Base-by-base conservation (phyloP, 164 flowering plant species). In the Pachysandra terminalis region DNA sequence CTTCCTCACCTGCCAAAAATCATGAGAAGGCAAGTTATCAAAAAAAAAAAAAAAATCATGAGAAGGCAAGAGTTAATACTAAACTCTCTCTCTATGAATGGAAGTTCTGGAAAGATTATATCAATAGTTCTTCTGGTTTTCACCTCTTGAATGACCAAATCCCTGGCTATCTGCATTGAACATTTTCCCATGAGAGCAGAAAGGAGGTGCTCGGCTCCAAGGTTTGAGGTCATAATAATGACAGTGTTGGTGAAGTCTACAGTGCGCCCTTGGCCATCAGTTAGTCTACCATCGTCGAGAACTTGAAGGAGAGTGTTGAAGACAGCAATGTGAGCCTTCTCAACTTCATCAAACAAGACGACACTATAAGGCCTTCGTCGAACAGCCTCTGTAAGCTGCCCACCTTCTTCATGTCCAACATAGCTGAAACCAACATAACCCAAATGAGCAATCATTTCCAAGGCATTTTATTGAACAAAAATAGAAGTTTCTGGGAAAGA, bases 341-440 rank as follows among this genome's bases (percentile, higher is more conserved):
- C 97, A 7, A 94, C 92, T 74, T 90, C 95, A 75, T 91, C 98
- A 67, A 94, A 94, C 16, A 94, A 68, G 0, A 94, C 73, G 5
- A 94, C 96, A 62, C 96, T 85, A 65, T 91, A 94, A 23, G 96
- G 97, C 55, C 96, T 68, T 51, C 97, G 72, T 76, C 95, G 83
- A 70, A 94, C 96, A 10, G 97, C 91, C 73, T 94, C 98, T 0
- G 98, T 91, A 2, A 94, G 88, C 60, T 94, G 98, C 22, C 98
- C 98, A 63, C 98, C 98, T 82, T 94, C 98, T 35, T 94, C 97
- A 56, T 91, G 93, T 9, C 98, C 98, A 72, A 94, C 95, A 71
- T 94, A 91, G 14, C 96, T 88, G 67, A 24, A 63, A 52, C 51
- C 24, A 66, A 60, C n/a, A n/a, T 0, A 13, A 53, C 59, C 22